phyloP scores from a whole-genome alignment of 2,329 filamentous ascomycete species.

The Gremmenia infestans region DNA sequence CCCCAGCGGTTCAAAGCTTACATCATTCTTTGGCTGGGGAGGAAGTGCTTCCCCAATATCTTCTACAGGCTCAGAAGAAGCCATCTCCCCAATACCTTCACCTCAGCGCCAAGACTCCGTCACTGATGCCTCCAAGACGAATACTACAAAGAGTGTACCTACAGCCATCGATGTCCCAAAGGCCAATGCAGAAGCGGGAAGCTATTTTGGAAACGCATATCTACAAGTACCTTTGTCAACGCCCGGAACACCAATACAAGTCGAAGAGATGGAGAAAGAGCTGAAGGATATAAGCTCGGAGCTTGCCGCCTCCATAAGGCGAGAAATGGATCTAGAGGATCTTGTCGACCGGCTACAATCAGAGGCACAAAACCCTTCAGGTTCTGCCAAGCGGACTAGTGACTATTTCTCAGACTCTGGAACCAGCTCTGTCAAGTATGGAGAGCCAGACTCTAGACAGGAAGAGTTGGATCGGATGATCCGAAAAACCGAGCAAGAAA shows the following conservation, averaged over 20 bases:
- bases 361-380: slow-evolving; percentile 58
- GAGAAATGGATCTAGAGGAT: slow-evolving; percentile 96
- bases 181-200: slow-evolving; percentile 37
- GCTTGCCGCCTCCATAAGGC: slow-evolving; percentile 84
- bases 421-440: slow-evolving; percentile 70
- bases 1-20: slow-evolving; percentile 47
- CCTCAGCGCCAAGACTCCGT: slow-evolving; percentile 36
- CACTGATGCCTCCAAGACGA: slow-evolving; percentile 22
- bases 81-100: slow-evolving; percentile 53
- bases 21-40: slow-evolving; percentile 65
- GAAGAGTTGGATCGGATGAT: slow-evolving; percentile 79
- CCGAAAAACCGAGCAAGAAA: slow-evolving; percentile 83
- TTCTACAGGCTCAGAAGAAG: slow-evolving; percentile 54
- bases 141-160: slow-evolving; percentile 32
- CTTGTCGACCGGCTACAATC: slow-evolving; percentile 81
- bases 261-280: slow-evolving; percentile 91
- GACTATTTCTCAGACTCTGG: slow-evolving; percentile 99
- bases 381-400: slow-evolving; percentile 69
- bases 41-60: slow-evolving; percentile 49
- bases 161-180: slow-evolving; percentile 30
- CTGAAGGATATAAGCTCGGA: slow-evolving; percentile 89
- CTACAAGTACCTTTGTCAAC: slow-evolving; percentile 29
- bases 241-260: slow-evolving; percentile 45
- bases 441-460: slow-evolving; percentile 55
- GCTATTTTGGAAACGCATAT: slow-evolving; percentile 29